These are phyloP conservation scores for Anisodus acutangulus DNA, from an alignment of 257 asterid genomes.

Conservation along the genomic window DNA sequence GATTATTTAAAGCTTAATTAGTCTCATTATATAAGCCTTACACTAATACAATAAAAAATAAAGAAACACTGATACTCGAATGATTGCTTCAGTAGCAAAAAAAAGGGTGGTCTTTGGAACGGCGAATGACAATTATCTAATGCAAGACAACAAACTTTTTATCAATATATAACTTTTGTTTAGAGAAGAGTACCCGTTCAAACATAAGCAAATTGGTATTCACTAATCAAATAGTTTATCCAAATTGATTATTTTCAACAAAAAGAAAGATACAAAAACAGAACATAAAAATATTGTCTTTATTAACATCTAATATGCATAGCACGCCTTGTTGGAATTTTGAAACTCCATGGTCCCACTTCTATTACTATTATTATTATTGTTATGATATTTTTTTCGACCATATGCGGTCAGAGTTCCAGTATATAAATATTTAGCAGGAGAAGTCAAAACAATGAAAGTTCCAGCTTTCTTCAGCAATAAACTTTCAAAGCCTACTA, in stretches of 20 bases:
- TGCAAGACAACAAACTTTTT: neutral
- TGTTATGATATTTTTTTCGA: neutral
- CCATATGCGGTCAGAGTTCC: neutral
- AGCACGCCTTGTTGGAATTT: neutral
- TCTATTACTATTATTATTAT: neutral
- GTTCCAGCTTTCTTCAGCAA: neutral
- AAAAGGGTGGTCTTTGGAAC: neutral
- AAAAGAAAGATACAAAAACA: no score
- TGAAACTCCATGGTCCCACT: neutral
- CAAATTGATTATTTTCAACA: neutral
- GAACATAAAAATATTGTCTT: neutral
- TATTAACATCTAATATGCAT: no score
- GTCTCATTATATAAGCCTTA: neutral
- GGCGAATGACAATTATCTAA: neutral
- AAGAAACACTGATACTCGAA: neutral
- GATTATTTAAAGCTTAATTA: neutral
- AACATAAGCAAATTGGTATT: neutral
- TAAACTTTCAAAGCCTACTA: neutral
- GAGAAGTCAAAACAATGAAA: constrained; percentile 16
- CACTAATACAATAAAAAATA: neutral
- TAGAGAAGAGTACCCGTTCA: neutral
- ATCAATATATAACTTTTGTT: neutral
- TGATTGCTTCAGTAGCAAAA: neutral
- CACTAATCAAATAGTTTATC: neutral
- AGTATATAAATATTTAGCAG: neutral